Conservation (phyloP, 805 yeast genomes). For the Candida sakaeoensis region DNA sequence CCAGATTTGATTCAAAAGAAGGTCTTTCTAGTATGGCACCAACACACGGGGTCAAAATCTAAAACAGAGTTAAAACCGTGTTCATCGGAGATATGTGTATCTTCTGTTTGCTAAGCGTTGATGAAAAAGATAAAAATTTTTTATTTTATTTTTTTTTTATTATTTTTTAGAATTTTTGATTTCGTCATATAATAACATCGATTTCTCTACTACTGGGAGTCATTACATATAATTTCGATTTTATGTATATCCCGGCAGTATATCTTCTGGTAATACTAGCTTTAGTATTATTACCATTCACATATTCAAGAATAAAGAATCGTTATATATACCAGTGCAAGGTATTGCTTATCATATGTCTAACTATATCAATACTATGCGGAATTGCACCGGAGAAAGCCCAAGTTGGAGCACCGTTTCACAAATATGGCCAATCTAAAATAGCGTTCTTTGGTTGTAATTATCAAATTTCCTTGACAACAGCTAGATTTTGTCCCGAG, state of each 20-base stretch:
- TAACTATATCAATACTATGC: constrained; percentile 13
- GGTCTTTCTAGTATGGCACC: no score
- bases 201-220: not conserved
- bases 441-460: constrained; percentile 31
- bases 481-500: constrained; percentile 21
- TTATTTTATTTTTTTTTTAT: not conserved
- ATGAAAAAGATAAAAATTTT: not conserved
- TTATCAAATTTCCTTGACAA: constrained; percentile 17
- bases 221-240: no score
- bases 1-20: no score
- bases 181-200: not conserved
- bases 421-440: constrained; percentile 22
- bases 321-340: constrained; percentile 3
- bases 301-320: constrained; percentile 5
- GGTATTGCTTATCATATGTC: constrained; percentile 9
- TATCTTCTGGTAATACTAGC: constrained; percentile 14
- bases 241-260: constrained; percentile 17
- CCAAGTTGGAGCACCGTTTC: constrained; percentile 27
- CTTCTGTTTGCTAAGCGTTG: not conserved
- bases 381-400: constrained; percentile 25
- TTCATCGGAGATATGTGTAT: no score
- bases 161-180: not conserved
- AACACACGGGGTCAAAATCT: no score
- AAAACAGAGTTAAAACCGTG: no score
- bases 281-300: constrained; percentile 15